Evolutionary conservation across 164 flowering plant species (phyloP).

Genomic region (Warburgia ugandensis): DNA sequence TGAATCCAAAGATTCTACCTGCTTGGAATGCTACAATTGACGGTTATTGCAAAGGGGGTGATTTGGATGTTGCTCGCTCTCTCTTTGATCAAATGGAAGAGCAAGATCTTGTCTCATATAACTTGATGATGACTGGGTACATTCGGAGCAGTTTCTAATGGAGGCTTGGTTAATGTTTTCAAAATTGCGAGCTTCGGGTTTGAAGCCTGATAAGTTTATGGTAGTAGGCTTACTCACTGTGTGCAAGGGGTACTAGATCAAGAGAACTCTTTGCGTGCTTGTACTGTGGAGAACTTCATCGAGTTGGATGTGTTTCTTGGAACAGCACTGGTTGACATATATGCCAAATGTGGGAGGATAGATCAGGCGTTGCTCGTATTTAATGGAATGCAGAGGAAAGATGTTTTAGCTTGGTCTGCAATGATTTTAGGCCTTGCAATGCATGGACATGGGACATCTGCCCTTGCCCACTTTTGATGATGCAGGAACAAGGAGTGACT

Average conservation of each 20-base stretch:
- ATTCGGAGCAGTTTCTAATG: constrained; percentile 15
- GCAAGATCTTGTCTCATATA: constrained; percentile 26
- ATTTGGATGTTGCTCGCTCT: constrained; percentile 4
- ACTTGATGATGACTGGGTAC: constrained; percentile 28
- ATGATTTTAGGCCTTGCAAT: constrained; percentile 9
- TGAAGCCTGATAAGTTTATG: constrained; percentile 24
- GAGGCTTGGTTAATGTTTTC: constrained; percentile 22
- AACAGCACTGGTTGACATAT: constrained; percentile 61
- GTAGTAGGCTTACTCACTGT: constrained; percentile 29
- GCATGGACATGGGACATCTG: constrained; percentile 6
- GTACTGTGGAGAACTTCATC: constrained; percentile 13
- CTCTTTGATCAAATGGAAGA: constrained; percentile 15
- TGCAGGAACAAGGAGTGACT: constrained; percentile 4
- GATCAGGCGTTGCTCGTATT: constrained; percentile 8
- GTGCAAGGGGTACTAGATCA: constrained; percentile 32
- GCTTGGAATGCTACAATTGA: constrained; percentile 14
- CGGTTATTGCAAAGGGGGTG: constrained; percentile 13
- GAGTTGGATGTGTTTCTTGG: constrained; percentile 24
- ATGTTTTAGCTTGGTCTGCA: constrained; percentile 8
- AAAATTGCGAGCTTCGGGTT: constrained; percentile 16
- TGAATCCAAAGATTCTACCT: constrained; percentile 7
- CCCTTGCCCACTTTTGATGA: constrained; percentile 7
- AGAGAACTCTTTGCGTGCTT: constrained; percentile 26
- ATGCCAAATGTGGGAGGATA: constrained; percentile 66
- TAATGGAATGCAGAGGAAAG: constrained; percentile 6